These are phyloP conservation scores for Emergomyces orientalis DNA, from an alignment of 2,329 filamentous ascomycete genomes.

Conservation along the genomic window DNA sequence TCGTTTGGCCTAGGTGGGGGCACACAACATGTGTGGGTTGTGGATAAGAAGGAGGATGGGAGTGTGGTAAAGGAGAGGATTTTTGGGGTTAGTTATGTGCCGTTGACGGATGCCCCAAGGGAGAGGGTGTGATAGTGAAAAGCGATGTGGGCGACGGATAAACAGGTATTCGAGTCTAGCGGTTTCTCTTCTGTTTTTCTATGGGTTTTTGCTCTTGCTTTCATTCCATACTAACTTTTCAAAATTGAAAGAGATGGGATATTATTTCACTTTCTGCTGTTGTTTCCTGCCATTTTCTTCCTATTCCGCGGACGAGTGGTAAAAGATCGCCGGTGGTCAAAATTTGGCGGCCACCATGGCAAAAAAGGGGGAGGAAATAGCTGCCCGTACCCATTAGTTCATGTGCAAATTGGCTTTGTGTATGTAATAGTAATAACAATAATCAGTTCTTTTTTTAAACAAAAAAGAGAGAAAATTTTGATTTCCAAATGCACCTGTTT, in stretches of 20 bases:
- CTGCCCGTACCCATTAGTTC: neutral
- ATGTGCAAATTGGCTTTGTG: neutral
- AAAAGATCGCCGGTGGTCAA: neutral
- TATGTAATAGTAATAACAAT: neutral
- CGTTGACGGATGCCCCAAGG: slow-evolving; percentile 50
- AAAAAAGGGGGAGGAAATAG: neutral
- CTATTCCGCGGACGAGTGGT: neutral
- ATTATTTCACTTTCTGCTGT: neutral
- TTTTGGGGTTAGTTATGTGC: slow-evolving; percentile 56
- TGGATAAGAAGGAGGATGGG: slow-evolving; percentile 54
- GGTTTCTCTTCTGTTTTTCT: neutral
- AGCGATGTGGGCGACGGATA: neutral
- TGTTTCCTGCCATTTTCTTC: neutral
- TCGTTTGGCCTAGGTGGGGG: slow-evolving; percentile 22
- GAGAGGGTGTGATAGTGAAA: neutral
- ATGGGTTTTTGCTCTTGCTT: neutral
- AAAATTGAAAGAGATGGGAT: neutral
- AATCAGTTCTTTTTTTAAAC: neutral
- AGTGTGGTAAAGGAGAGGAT: slow-evolving; percentile 47
- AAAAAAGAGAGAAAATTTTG: neutral
- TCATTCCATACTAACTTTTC: neutral
- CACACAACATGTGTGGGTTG: slow-evolving; percentile 51
- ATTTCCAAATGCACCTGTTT: neutral
- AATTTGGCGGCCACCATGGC: neutral
- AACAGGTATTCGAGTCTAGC: neutral